Evolutionary conservation across 1,284 basidiomycete genomes (phyloP).

Genomic region (Paramarasmius palmivorus): DNA sequence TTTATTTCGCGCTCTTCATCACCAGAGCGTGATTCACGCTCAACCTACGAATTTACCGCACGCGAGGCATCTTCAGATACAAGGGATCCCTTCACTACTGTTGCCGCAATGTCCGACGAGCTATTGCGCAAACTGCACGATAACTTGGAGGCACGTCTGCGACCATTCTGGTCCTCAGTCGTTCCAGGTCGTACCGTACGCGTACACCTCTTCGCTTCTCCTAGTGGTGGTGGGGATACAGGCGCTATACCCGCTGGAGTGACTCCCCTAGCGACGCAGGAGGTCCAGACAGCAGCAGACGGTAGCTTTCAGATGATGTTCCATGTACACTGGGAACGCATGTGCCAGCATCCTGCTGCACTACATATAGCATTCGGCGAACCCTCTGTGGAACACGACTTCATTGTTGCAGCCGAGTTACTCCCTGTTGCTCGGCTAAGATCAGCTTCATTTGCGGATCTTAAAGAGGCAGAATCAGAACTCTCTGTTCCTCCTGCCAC

Average conservation of each 20-base stretch:
- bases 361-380: slow-evolving; percentile 61
- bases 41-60: slow-evolving; percentile 16
- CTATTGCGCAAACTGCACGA: slow-evolving; percentile 57
- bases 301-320: slow-evolving; percentile 73
- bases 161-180: slow-evolving; percentile 76
- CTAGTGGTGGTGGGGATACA: slow-evolving; percentile 15
- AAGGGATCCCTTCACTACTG: not conserved
- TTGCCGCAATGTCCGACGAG: slow-evolving; percentile 12
- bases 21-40: slow-evolving; percentile 17
- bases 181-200: slow-evolving; percentile 60
- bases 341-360: slow-evolving; percentile 61
- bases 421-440: slow-evolving; percentile 32
- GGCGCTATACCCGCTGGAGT: slow-evolving; percentile 28
- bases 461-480: not conserved
- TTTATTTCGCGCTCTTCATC: slow-evolving; percentile 22
- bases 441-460: slow-evolving; percentile 10
- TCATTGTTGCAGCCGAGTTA: slow-evolving; percentile 58
- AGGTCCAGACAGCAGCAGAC: slow-evolving; percentile 60
- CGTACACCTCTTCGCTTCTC: slow-evolving; percentile 33
- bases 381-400: slow-evolving; percentile 48
- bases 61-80: slow-evolving; percentile 9
- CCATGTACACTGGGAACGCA: slow-evolving; percentile 63
- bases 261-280: slow-evolving; percentile 46
- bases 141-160: slow-evolving; percentile 74
- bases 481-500: slow-evolving; percentile 14